Conservation (phyloP, 805 yeast genomes). For the Metschnikowia matae region DNA sequence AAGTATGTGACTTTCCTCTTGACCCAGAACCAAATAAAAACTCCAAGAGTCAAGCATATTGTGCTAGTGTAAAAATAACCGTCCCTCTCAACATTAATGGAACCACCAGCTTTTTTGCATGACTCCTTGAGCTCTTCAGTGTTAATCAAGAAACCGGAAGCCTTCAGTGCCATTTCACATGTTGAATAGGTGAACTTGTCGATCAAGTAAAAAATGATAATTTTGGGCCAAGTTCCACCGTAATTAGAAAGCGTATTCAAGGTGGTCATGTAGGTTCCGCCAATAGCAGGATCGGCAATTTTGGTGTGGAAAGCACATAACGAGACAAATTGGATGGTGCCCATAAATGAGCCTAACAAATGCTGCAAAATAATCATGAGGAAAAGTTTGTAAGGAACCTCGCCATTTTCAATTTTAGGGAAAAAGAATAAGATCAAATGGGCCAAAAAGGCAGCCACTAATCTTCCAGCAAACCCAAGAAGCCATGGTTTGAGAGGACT, state of each 20-base stretch:
- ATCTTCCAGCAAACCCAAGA: conserved; percentile 77
- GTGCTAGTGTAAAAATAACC: conserved; percentile 82
- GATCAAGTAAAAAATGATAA: conserved; percentile 73
- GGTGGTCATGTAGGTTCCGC: conserved; percentile 98
- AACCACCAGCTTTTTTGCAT: conserved; percentile 56
- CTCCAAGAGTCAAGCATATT: conserved; percentile 66
- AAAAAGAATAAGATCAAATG: conserved; percentile 67
- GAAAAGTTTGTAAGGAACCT: conserved; percentile 54
- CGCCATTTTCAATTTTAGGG: conserved; percentile 46
- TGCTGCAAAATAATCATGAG: conserved; percentile 76
- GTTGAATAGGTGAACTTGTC: conserved; percentile 68
- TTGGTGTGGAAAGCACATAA: conserved; percentile 92
- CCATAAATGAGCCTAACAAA: conserved; percentile 82
- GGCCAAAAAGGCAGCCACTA: conserved; percentile 71
- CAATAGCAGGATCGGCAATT: conserved; percentile 92
- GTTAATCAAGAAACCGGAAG: conserved; percentile 1
- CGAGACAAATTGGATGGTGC: conserved; percentile 92
- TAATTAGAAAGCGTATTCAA: conserved; percentile 86
- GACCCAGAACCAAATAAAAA: conserved; percentile 64
- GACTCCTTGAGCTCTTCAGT: conserved; percentile 39
- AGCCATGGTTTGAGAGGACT: conserved; percentile 86
- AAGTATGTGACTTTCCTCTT: conserved; percentile 56
- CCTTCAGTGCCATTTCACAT: conserved; percentile 40
- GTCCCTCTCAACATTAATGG: conserved; percentile 53
- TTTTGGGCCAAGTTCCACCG: conserved; percentile 97